Evolutionary conservation across 192 early-diverging fungal genomes (phyloP).

Genomic region (Entomortierella parvispora): DNA sequence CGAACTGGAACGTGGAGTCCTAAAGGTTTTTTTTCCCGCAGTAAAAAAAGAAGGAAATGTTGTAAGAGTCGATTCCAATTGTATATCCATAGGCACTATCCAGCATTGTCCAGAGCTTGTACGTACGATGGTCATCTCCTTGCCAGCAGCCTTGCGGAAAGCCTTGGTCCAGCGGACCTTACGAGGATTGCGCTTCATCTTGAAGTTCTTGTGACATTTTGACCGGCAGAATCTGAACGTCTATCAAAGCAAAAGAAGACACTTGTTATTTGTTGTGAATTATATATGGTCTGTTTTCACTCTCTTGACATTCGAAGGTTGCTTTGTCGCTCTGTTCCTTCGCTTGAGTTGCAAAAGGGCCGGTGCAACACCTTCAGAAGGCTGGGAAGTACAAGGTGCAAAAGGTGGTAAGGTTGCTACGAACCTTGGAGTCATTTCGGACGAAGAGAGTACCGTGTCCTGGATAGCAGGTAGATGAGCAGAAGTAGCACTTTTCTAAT

Average conservation of each 20-base stretch:
- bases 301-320: no score
- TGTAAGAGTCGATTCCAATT: no score
- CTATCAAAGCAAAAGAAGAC: conserved; percentile 53
- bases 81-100: no score
- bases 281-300: background rate
- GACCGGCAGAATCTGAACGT: conserved; percentile 96
- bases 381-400: no score
- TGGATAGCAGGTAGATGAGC: conserved; percentile 95
- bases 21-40: conserved; percentile 39
- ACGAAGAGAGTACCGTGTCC: conserved; percentile 99
- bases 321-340: no score
- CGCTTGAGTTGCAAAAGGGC: no score
- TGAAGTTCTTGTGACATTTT: conserved; percentile 99
- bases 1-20: conserved; percentile 98
- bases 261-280: background rate
- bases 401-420: no score
- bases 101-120: no score
- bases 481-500: conserved; percentile 99
- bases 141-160: conserved; percentile 97
- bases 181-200: conserved; percentile 99
- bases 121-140: conserved; percentile 98
- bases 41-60: background rate
- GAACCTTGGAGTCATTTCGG: conserved; percentile 95
- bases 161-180: conserved; percentile 99
- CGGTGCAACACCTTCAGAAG: no score